These are phyloP conservation scores for Kurtzmaniella fragi DNA, from an alignment of 805 yeast genomes.

Conservation along the genomic window DNA sequence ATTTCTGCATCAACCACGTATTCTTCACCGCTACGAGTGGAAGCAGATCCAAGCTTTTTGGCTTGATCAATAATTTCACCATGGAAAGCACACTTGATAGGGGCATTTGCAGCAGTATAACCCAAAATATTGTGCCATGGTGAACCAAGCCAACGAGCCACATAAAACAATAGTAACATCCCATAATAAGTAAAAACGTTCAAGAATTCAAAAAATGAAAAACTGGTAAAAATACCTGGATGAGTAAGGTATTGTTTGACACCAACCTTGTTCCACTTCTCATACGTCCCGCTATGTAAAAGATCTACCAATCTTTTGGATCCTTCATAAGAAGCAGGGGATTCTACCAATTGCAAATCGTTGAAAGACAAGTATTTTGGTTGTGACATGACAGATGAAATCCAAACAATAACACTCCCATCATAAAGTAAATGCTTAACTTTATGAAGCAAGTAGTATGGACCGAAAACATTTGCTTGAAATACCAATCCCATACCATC, in stretches of 20 bases:
- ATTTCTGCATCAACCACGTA: constrained; percentile 51
- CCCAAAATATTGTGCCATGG: constrained; percentile 88
- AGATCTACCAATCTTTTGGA: constrained; percentile 85
- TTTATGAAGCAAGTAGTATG: constrained; percentile 75
- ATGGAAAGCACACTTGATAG: constrained; percentile 50
- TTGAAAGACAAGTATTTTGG: constrained; percentile 68
- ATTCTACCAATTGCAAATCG: constrained; percentile 66
- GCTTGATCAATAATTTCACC: constrained; percentile 45
- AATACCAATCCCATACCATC: constrained; percentile 87
- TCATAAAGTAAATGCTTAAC: constrained; percentile 50
- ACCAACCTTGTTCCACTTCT: constrained; percentile 42
- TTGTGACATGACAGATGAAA: constrained; percentile 76
- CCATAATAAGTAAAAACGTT: constrained; percentile 79
- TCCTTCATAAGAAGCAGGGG: constrained; percentile 79
- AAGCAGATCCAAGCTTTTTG: constrained; percentile 64
- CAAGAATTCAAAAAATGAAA: constrained; percentile 70
- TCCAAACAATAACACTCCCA: constrained; percentile 76
- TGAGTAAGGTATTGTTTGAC: constrained; percentile 76
- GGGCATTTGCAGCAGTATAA: constrained; percentile 85
- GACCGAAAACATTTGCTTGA: constrained; percentile 96
- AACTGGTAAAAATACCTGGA: constrained; percentile 90
- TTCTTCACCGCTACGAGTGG: constrained; percentile 60
- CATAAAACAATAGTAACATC: constrained; percentile 77
- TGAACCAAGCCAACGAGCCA: constrained; percentile 79
- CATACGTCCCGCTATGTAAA: constrained; percentile 67